Conservation (phyloP, 2,329 filamentous ascomycete genomes). For the Claviceps sp. region DNA sequence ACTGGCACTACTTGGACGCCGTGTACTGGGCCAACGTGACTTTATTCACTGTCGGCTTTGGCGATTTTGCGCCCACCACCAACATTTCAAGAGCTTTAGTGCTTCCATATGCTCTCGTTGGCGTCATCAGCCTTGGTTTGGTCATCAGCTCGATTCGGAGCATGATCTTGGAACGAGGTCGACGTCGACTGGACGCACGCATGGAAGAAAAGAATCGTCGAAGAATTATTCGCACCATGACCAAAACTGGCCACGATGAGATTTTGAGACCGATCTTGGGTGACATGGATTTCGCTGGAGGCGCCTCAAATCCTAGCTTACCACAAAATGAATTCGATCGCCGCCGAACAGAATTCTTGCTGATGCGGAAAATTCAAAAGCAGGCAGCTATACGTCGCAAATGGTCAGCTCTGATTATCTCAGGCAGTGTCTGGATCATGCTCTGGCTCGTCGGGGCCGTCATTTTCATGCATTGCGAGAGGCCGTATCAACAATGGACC, state of each 20-base stretch:
- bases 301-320: constrained; percentile 7
- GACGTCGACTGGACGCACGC: constrained; percentile 37
- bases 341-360: constrained; percentile 56
- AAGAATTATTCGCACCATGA: constrained; percentile 30
- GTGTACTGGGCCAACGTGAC: constrained; percentile 70
- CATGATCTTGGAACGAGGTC: constrained; percentile 45
- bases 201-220: constrained; percentile 47
- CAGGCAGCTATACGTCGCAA: constrained; percentile 50
- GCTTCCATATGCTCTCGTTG: constrained; percentile 71
- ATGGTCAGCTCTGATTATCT: constrained; percentile 62
- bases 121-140: constrained; percentile 73
- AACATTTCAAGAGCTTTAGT: constrained; percentile 55
- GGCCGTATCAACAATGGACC: constrained; percentile 43
- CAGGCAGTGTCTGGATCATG: constrained; percentile 51
- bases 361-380: constrained; percentile 71
- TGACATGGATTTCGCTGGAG: constrained; percentile 5
- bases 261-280: constrained; percentile 35
- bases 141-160: constrained; percentile 69
- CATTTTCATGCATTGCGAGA: constrained; percentile 49
- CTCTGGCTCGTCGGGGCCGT: constrained; percentile 73
- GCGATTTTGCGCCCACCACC: constrained; percentile 36
- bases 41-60: constrained; percentile 50
- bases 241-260: constrained; percentile 29
- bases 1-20: constrained; percentile 64
- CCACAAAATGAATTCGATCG: constrained; percentile 38